A percentile compares a stretch with the other conserved stretches of the same genome.
Evolutionary conservation across 192 early-diverging fungal genomes (phyloP).

Genomic region (Rhizoclosmatium globosum): DNA sequence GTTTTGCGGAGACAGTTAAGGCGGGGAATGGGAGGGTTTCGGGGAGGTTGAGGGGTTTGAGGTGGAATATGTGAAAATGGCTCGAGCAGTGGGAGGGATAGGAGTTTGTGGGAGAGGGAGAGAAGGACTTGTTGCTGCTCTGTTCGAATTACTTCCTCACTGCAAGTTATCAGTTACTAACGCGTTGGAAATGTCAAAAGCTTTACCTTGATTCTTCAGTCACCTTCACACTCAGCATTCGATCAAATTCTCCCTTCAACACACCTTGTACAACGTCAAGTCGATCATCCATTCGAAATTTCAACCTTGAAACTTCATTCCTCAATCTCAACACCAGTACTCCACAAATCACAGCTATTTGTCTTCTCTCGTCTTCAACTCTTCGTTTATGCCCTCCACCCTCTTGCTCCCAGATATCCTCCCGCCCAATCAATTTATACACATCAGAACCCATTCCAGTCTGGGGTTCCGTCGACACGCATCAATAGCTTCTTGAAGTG

Average conservation of each 20-base stretch:
- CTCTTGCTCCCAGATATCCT: neutral
- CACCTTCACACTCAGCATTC: constrained; percentile 9
- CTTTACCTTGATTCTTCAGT: constrained; percentile 37
- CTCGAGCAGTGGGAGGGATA: constrained; percentile 75
- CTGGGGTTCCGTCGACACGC: constrained; percentile 57
- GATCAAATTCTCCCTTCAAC: constrained; percentile 43
- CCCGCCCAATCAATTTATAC: constrained; percentile 61
- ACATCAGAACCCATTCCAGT: constrained; percentile 48
- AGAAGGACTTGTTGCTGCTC: constrained; percentile 60
- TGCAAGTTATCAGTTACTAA: constrained; percentile 2
- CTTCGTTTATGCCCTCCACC: neutral
- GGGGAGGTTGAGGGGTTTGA: constrained; percentile 50
- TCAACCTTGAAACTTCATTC: constrained; percentile 60
- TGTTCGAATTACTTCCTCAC: constrained; percentile 46
- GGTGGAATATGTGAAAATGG: constrained; percentile 73
- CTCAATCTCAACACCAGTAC: constrained; percentile 41
- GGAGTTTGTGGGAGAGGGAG: constrained; percentile 56
- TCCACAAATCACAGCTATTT: neutral
- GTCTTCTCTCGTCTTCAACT: neutral
- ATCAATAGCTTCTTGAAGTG: constrained; percentile 60
- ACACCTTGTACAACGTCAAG: constrained; percentile 61
- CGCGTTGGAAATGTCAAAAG: constrained; percentile 19
- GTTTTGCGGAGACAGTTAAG: constrained; percentile 64
- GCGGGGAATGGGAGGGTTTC: constrained; percentile 66
- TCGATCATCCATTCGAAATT: constrained; percentile 63